Percentiles rank a stretch among this genome's conserved stretches.
Conservation (phyloP, 140 eudicot genomes). For the Oenanthe javanica region DNA sequence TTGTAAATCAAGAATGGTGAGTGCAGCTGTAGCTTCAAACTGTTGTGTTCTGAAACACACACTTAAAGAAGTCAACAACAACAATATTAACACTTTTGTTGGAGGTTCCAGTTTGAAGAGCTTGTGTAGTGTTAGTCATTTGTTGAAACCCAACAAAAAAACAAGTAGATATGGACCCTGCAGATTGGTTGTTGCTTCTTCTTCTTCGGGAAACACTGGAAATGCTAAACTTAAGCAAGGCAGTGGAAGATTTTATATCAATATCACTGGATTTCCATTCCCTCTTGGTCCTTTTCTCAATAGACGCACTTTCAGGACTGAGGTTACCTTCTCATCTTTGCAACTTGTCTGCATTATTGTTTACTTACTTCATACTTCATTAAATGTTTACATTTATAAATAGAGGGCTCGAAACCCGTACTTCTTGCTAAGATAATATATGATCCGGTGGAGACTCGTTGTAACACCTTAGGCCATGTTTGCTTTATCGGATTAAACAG, state of each 20-base stretch:
- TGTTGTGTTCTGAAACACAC: constrained; percentile 23
- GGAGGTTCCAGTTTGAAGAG: constrained; percentile 34
- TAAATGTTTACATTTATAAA: no score
- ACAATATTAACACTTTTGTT: constrained; percentile 20
- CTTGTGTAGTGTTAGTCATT: constrained; percentile 11
- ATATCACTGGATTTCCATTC: constrained; percentile 92
- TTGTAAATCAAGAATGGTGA: constrained; percentile 32
- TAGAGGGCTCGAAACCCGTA: no score
- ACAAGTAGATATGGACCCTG: constrained; percentile 14
- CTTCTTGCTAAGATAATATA: no score
- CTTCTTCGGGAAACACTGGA: constrained; percentile 33
- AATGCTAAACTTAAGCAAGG: constrained; percentile 11
- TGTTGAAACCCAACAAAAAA: constrained; percentile 25
- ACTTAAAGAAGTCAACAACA: constrained; percentile 15
- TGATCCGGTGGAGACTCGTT: no score
- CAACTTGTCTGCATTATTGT: neutral
- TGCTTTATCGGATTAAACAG: no score
- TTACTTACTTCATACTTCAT: no score
- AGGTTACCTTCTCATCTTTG: constrained; percentile 30
- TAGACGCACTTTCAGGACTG: constrained; percentile 75
- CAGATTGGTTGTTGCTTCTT: constrained; percentile 39
- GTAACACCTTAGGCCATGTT: no score
- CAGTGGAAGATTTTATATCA: constrained; percentile 64
- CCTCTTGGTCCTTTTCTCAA: constrained; percentile 98
- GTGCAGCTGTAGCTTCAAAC: constrained; percentile 51